These are phyloP conservation scores for Keqinozyma sinolaborantium DNA, from an alignment of 1,139 yeast genomes.

Conservation along the genomic window DNA sequence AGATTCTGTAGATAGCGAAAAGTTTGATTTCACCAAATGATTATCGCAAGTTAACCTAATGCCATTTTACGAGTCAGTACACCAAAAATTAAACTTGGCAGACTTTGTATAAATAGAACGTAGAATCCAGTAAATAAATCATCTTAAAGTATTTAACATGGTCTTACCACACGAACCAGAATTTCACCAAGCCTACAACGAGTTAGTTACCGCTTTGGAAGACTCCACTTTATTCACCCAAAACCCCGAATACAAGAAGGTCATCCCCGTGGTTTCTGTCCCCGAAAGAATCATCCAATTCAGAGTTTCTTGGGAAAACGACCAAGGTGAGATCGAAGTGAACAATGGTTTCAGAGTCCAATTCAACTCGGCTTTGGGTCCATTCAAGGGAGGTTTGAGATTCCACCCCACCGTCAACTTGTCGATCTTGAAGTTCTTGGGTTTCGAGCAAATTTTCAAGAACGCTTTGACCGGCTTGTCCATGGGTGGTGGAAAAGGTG, in stretches of 20 bases:
- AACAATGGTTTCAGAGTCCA: conserved; percentile 98
- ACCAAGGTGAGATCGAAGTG: conserved; percentile 85
- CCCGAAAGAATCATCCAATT: conserved; percentile 97
- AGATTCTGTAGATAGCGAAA: background rate
- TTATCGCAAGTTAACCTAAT: too few species aligned
- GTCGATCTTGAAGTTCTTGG: conserved; percentile 91
- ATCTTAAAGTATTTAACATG: too few species aligned
- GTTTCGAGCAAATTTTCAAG: conserved; percentile 98
- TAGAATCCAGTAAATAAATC: background rate
- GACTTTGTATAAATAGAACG: too few species aligned
- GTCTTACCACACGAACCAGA: conserved; percentile 84
- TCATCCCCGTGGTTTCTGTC: conserved; percentile 84
- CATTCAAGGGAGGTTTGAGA: conserved; percentile 98
- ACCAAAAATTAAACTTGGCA: too few species aligned
- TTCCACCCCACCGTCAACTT: conserved; percentile 97
- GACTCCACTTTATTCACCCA: conserved; percentile 87
- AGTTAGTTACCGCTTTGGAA: conserved; percentile 81
- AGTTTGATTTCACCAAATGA: too few species aligned
- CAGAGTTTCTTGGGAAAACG: conserved; percentile 98
- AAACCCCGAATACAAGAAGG: conserved; percentile 88
- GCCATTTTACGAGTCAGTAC: too few species aligned
- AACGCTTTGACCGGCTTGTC: conserved; percentile 94
- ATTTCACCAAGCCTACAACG: conserved; percentile 98
- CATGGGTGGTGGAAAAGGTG: conserved; percentile 99
- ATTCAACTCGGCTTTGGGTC: conserved; percentile 97